These are phyloP conservation scores for Suhomyces wounanorum DNA, from an alignment of 1,139 yeast species.

Conservation along the genomic window DNA sequence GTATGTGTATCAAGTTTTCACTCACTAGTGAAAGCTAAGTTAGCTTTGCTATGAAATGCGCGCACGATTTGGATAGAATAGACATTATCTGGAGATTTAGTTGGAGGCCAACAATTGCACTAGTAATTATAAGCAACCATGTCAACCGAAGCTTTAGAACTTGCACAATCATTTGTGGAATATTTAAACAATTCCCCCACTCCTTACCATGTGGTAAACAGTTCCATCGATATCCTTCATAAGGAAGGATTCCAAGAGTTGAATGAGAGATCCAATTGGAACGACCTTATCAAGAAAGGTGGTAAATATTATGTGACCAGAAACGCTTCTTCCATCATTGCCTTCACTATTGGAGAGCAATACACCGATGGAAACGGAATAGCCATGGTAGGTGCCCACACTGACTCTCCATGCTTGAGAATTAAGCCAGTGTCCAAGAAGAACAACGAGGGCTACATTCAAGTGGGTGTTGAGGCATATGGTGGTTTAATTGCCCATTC, in stretches of 20 bases:
- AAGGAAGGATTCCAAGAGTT: slow-evolving; percentile 73
- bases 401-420: slow-evolving; percentile 91
- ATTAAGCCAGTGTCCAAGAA: slow-evolving; percentile 88
- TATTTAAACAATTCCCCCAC: slow-evolving; percentile 89
- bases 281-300: slow-evolving; percentile 50
- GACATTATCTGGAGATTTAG: not conserved
- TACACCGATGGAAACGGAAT: slow-evolving; percentile 83
- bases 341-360: slow-evolving; percentile 76
- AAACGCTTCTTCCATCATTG: slow-evolving; percentile 85
- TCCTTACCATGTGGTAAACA: slow-evolving; percentile 89
- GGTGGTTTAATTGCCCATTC: slow-evolving; percentile 95
- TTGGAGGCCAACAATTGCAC: not conserved
- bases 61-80: not conserved
- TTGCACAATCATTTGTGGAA: slow-evolving; percentile 64
- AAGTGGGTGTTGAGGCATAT: slow-evolving; percentile 90
- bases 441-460: slow-evolving; percentile 73
- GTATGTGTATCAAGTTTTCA: not conserved
- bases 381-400: slow-evolving; percentile 90
- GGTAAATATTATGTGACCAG: slow-evolving; percentile 81
- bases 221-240: slow-evolving; percentile 54
- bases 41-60: not conserved
- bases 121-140: not conserved
- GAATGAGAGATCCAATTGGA: slow-evolving; percentile 77
- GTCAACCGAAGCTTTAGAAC: slow-evolving; percentile 23
- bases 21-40: not conserved